Evolutionary conservation across 176 grass and related monocot genomes (phyloP).

Genomic region (sorghum (Sorghum bicolor)): DNA sequence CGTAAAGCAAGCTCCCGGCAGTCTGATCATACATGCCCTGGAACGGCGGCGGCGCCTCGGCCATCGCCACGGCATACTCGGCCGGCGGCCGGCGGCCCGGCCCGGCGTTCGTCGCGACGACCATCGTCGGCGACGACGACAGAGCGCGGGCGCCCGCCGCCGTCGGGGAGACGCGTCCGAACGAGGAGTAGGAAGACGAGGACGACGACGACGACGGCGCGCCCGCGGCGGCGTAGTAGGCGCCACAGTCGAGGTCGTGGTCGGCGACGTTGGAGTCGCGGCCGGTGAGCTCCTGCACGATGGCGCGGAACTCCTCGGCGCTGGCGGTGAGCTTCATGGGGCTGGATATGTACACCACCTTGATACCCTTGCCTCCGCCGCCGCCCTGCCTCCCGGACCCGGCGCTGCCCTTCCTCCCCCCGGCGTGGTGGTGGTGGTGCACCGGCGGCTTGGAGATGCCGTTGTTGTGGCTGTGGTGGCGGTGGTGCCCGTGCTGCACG

Average conservation of each 20-base stretch:
- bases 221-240: neutral
- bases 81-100: neutral
- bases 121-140: constrained; percentile 9
- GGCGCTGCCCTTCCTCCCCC: neutral
- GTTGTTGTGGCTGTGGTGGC: neutral
- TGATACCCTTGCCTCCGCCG: constrained; percentile 38
- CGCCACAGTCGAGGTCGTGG: constrained; percentile 5
- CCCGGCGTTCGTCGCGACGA: neutral
- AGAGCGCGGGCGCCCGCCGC: neutral
- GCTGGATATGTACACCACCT: constrained; percentile 86
- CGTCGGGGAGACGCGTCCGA: constrained; percentile 13
- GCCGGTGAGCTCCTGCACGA: constrained; percentile 82
- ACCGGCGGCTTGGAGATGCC: constrained; percentile 52
- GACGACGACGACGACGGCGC: neutral
- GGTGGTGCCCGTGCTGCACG: constrained; percentile 35
- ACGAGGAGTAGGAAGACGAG: neutral
- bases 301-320: constrained; percentile 71
- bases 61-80: neutral
- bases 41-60: constrained; percentile 22
- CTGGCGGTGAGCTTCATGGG: constrained; percentile 69
- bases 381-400: neutral
- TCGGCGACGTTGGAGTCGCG: constrained; percentile 64
- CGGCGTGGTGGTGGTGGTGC: constrained; percentile 26
- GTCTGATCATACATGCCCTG: constrained; percentile 33
- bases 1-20: constrained; percentile 21